Percentiles rank a stretch among this genome's conserved stretches.
Evolutionary conservation across 2,329 filamentous ascomycete species (phyloP).

Genomic region (Aphanoascus verrucosus): DNA sequence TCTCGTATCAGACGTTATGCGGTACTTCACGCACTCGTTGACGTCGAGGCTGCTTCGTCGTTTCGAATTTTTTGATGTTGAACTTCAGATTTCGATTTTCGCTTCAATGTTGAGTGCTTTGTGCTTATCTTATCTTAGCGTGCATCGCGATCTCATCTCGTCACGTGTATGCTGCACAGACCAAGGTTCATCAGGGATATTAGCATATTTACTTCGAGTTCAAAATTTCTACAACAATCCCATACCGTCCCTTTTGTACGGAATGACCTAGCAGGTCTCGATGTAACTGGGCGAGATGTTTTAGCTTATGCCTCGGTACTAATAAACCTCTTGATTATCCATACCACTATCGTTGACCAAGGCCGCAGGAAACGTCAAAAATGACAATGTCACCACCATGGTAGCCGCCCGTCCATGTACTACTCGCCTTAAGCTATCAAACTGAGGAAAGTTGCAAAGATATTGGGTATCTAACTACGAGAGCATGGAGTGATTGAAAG

Average conservation of each 20-base stretch:
- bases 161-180: slow-evolving; percentile 13
- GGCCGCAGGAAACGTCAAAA: neutral
- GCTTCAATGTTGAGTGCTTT: slow-evolving; percentile 25
- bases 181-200: too few species aligned
- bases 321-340: neutral
- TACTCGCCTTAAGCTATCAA: neutral
- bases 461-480: slow-evolving; percentile 9
- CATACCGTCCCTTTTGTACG: too few species aligned
- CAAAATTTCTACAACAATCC: neutral
- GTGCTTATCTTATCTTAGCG: slow-evolving; percentile 38
- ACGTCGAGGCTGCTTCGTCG: slow-evolving; percentile 1
- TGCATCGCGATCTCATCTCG: neutral
- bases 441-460: slow-evolving; percentile 1
- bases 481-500: neutral
- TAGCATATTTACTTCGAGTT: neutral
- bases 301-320: too few species aligned
- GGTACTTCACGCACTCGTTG: neutral
- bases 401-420: neutral
- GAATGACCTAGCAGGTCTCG: too few species aligned
- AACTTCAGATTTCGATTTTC: slow-evolving; percentile 25
- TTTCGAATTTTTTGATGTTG: slow-evolving; percentile 9
- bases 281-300: too few species aligned
- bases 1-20: neutral
- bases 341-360: neutral
- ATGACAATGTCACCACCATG: neutral